A percentile compares a stretch with the other conserved stretches of the same genome.
phyloP scores from a whole-genome alignment of 163 green algal genomes.

The Scenedesmus sp. region DNA sequence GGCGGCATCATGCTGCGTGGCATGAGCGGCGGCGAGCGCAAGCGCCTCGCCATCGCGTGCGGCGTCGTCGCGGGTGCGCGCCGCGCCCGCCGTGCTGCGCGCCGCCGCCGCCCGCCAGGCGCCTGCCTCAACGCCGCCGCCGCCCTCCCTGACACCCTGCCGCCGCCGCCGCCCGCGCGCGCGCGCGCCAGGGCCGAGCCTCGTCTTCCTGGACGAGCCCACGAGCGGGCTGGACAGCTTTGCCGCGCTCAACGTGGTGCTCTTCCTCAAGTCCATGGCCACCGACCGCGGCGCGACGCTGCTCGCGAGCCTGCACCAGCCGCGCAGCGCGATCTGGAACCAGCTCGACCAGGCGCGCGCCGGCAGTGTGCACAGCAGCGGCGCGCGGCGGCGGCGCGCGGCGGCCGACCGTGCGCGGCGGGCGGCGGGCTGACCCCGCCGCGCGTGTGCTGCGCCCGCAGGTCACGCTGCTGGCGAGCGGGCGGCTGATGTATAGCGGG shows the following conservation, averaged over 20 bases:
- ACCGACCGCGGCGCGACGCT: constrained; percentile 63
- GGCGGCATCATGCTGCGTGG: constrained; percentile 59
- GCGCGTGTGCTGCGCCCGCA: constrained; percentile 9
- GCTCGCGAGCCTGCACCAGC: constrained; percentile 72
- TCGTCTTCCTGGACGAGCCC: constrained; percentile 86
- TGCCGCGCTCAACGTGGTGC: constrained; percentile 49
- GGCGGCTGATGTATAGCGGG: constrained; percentile 64
- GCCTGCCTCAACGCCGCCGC: too few relatives aligned
- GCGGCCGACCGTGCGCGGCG: too few relatives aligned
- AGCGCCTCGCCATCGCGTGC: constrained; percentile 84
- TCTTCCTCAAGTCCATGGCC: constrained; percentile 61
- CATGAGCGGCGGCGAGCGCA: constrained; percentile 82
- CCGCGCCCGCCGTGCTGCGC: too few relatives aligned
- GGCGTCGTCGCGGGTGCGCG: constrained; percentile 73
- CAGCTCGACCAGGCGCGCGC: constrained; percentile 63
- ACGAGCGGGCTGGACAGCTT: constrained; percentile 75
- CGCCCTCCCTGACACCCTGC: too few relatives aligned
- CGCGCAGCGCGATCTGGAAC: constrained; percentile 66
- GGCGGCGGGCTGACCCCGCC: too few relatives aligned
- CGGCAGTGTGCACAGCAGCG: too few relatives aligned
- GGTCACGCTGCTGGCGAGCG: constrained; percentile 61
- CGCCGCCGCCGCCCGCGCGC: too few relatives aligned
- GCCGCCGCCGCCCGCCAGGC: too few relatives aligned
- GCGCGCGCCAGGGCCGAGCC: constrained; percentile 58
- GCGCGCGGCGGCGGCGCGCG: too few relatives aligned